Evolutionary conservation across 192 early-diverging fungal genomes (phyloP).

Genomic region (Coemansia sp.): DNA sequence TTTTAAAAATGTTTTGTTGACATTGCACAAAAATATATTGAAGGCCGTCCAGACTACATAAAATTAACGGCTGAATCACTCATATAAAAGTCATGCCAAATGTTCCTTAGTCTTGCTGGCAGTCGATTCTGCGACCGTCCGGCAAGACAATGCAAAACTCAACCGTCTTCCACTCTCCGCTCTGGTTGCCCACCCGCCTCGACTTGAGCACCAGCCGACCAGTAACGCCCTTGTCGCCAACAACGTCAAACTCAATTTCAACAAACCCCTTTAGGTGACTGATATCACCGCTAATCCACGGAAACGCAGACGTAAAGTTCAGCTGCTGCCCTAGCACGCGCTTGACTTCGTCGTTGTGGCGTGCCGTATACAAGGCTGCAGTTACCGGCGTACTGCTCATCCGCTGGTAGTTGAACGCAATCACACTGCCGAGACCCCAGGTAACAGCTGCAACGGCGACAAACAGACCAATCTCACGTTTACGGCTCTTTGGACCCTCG

Average conservation of each 20-base stretch:
- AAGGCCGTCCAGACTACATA: no score
- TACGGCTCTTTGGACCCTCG: constrained; percentile 40
- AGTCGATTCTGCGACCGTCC: constrained; percentile 44
- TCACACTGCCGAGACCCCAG: constrained; percentile 44
- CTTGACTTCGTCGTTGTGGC: constrained; percentile 43
- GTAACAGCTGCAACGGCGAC: constrained; percentile 35
- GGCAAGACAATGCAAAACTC: constrained; percentile 41
- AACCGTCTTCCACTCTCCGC: constrained; percentile 48
- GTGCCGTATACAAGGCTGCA: constrained; percentile 46
- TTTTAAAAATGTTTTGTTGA: no score
- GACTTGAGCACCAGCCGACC: constrained; percentile 47
- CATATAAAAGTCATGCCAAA: no score
- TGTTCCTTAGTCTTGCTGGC: constrained; percentile 12
- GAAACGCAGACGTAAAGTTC: constrained; percentile 46
- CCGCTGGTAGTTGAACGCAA: constrained; percentile 55
- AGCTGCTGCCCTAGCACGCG: constrained; percentile 38
- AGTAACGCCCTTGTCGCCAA: constrained; percentile 35
- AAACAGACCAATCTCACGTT: constrained; percentile 46
- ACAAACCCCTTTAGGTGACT: constrained; percentile 53
- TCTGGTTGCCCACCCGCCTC: constrained; percentile 46
- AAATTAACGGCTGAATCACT: neutral
- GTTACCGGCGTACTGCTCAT: constrained; percentile 54
- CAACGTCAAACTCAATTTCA: constrained; percentile 47
- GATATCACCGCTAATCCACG: constrained; percentile 54
- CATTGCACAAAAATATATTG: no score